Evolutionary conservation across 2,329 filamentous ascomycete genomes (phyloP), one percentile per base, ranked within the genome.

Genomic region (Xylaria sp.): DNA sequence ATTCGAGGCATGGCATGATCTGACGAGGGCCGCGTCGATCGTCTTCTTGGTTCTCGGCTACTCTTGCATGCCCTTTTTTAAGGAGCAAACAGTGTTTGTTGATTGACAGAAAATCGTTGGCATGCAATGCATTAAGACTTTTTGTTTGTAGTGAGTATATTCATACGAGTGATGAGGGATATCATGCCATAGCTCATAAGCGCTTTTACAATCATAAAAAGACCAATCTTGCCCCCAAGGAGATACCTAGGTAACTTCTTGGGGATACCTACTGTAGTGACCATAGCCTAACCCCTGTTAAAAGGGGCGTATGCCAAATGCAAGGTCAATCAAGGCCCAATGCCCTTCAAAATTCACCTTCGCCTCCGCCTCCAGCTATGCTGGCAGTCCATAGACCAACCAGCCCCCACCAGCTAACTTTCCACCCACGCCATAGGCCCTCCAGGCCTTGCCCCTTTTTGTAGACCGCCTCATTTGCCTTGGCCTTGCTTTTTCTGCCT

Each of bases 371-470:
- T 9, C 86, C 85, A 46, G 90, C 76, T 23, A 89, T 82, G 35
- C 86, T 85, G 23, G 88, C 88, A 7, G 87, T 86, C 90, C 90
- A 92, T 9, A 92, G 81, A 8, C 90, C 90, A 10, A 91, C 86
- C 6, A 92, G 75, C 0, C 90, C 90, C 89, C 90, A 92, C 80
- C 90, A 91, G 60, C 87, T 90, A 37, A 92, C 88, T 73, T 90
- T 87, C 89, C 89, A 92, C 0, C 90, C 90, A 31, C 90, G 79
- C 83, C 88, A 90, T 11, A 92, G 78, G 0, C 90, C 90, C 41
- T 87, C 81, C 8, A 88, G 73, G 3, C 90, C 90, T 72, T 92
- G 90, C 0, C 90, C 90, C 69, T 84, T 86, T 54, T 78, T 78
- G 66, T 82, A 81, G 3, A 82, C 76, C 3, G 77, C 74, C 68